These are phyloP conservation scores for Phaeotremella fagi DNA, from an alignment of 768 basidiomycete genomes.

Conservation along the genomic window DNA sequence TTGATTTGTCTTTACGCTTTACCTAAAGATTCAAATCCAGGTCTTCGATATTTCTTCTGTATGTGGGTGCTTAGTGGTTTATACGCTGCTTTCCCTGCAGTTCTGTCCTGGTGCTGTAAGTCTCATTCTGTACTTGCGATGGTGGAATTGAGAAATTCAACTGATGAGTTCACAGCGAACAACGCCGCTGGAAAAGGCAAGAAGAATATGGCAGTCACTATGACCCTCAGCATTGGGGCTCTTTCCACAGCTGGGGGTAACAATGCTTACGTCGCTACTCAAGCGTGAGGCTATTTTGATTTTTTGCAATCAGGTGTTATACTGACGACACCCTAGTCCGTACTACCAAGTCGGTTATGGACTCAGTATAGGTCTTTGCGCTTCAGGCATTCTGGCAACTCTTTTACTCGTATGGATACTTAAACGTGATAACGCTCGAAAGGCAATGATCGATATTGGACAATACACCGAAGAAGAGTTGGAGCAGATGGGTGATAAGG, in stretches of 20 bases:
- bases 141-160: background rate
- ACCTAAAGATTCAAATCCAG: background rate
- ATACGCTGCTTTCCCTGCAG: background rate
- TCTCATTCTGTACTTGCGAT: background rate
- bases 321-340: too few relatives aligned
- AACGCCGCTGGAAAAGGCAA: conserved; percentile 11
- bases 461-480: background rate
- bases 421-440: background rate
- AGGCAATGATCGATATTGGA: background rate
- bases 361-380: background rate
- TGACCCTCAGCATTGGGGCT: conserved; percentile 3
- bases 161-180: conserved; percentile 2
- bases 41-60: conserved; percentile 7
- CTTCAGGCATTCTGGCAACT: background rate
- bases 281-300: background rate
- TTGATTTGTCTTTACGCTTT: conserved; percentile 1
- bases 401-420: background rate
- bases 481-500: background rate
- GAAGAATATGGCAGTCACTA: conserved; percentile 3
- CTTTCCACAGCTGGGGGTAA: conserved; percentile 6
- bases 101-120: conserved; percentile 3
- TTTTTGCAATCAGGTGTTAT: background rate
- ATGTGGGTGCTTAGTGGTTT: background rate
- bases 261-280: conserved; percentile 5
- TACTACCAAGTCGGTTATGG: background rate